Evolutionary conservation across 306 rosid genomes (phyloP), one percentile per base, ranked within the genome.

Genomic region (Vigna mungo): DNA sequence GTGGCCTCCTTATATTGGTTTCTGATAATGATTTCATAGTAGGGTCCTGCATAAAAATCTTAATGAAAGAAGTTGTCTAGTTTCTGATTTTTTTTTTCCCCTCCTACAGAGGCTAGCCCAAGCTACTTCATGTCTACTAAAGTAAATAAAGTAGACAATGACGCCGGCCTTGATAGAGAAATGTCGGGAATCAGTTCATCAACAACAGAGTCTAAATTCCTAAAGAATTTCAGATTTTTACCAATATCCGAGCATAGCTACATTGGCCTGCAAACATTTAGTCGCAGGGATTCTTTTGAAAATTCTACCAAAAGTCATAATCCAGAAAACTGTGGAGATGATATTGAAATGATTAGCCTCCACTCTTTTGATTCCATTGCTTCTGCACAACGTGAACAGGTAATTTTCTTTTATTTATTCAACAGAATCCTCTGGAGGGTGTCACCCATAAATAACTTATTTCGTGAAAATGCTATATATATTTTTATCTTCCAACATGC

Each of bases 371-470:
- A 84, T 81, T 86, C 86, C 80, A 55, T 78, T 61, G 66, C 80
- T 75, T 81, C 93, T 78, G 75, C 84, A 17, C 84, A 74, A 30
- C 78, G 72, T 72, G 91, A 83, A 79, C 88, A 83, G 93, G 97
- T 94, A 79, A 36, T 71, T 56, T 60, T 27, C 12, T 36, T 72
- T 14, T 23, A 32, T 43, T 59, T 32, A 71, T 47, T 70, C 68
- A 53, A 67, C 25, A 48, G 53, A 25, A 56, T 41, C 5, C 44
- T 1, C 4, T 9, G 14, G 56, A 27, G 48, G 56, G 62, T 18
- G 9, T 44, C 72, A 44, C 52, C 21, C 2, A 43, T 32, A 37
- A 68, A 68, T 21, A 12, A 6, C 12, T 36, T 81, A 34, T 36
- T 46, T 11, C 7, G 49, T 73, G 11, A 14, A 36, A 71, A 56